Evolutionary conservation across 768 basidiomycete genomes (phyloP).

Genomic region (Candolleomyces aberdarensis): DNA sequence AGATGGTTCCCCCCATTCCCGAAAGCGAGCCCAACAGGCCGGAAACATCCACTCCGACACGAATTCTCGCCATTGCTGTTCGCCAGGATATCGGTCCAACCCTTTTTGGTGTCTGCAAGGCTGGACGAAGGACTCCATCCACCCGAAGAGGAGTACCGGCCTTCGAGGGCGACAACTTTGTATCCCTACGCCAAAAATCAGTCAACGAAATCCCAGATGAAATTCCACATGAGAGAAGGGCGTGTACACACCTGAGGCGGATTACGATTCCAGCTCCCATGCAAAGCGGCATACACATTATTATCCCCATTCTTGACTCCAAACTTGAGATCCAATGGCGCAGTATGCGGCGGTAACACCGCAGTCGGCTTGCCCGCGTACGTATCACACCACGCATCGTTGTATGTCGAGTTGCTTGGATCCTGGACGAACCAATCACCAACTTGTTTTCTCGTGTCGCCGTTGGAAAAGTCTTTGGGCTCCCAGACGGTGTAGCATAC

Average conservation of each 20-base stretch:
- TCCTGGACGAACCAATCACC: conserved; percentile 10
- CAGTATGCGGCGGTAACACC: conserved; percentile 5
- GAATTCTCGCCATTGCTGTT: neutral
- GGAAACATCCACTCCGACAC: too few relatives aligned
- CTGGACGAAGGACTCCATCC: neutral
- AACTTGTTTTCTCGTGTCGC: neutral
- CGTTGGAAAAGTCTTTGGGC: neutral
- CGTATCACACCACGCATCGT: conserved; percentile 5
- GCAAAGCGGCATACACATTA: conserved; percentile 2
- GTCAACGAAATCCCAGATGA: neutral
- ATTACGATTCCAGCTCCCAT: conserved; percentile 7
- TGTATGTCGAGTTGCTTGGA: neutral
- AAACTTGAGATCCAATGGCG: conserved; percentile 8
- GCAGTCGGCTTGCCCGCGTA: conserved; percentile 4
- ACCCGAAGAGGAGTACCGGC: neutral
- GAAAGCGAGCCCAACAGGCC: too few relatives aligned
- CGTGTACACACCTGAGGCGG: conserved; percentile 3
- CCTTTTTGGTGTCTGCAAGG: neutral
- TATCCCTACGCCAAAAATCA: neutral
- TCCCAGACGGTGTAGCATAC: conserved; percentile 6
- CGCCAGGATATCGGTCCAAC: neutral
- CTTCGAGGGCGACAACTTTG: conserved; percentile 2
- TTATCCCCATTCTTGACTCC: neutral
- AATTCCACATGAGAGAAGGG: neutral
- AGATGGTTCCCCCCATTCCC: too few relatives aligned